phyloP scores from a whole-genome alignment of 139 green algal species.

The Limnomonas spitsbergensis region DNA sequence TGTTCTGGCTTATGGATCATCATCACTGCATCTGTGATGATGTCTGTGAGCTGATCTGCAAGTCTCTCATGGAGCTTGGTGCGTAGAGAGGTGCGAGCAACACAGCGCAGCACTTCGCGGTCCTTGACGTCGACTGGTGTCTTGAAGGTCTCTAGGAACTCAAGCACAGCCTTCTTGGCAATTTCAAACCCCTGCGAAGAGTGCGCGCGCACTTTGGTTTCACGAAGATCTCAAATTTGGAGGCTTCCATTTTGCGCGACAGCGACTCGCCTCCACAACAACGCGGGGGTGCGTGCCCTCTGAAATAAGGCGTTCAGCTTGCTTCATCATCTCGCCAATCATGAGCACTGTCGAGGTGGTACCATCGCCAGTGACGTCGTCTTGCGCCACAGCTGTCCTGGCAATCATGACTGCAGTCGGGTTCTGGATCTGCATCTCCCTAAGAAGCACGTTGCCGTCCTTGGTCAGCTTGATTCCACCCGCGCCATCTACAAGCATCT shows the following conservation, averaged over 20 bases:
- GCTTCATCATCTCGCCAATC: slow-evolving; percentile 98
- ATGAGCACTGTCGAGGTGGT: slow-evolving; percentile 94
- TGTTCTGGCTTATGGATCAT: slow-evolving; percentile 70
- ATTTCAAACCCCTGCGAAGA: slow-evolving; percentile 78
- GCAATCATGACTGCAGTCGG: slow-evolving; percentile 99
- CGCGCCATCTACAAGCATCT: slow-evolving; percentile 94
- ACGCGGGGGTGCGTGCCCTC: slow-evolving; percentile 95
- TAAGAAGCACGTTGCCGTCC: slow-evolving; percentile 92
- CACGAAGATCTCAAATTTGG: background rate
- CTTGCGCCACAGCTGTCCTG: slow-evolving; percentile 92
- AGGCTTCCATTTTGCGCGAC: background rate
- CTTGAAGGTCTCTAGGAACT: slow-evolving; percentile 92
- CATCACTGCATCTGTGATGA: slow-evolving; percentile 82
- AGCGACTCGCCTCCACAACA: slow-evolving; percentile 75
- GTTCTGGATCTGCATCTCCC: slow-evolving; percentile 99
- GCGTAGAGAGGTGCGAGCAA: slow-evolving; percentile 86
- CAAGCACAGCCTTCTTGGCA: slow-evolving; percentile 79
- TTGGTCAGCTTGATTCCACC: slow-evolving; percentile 97
- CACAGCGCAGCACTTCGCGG: slow-evolving; percentile 82
- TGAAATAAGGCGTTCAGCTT: slow-evolving; percentile 88
- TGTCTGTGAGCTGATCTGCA: slow-evolving; percentile 88
- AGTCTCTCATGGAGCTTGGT: slow-evolving; percentile 86
- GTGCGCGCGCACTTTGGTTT: background rate
- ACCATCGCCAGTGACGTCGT: slow-evolving; percentile 95
- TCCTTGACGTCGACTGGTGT: slow-evolving; percentile 39